A percentile compares a stretch with the other conserved stretches of the same genome.
phyloP scores from a whole-genome alignment of 208 protist species.

The Acanthamoeba lenticulata region DNA sequence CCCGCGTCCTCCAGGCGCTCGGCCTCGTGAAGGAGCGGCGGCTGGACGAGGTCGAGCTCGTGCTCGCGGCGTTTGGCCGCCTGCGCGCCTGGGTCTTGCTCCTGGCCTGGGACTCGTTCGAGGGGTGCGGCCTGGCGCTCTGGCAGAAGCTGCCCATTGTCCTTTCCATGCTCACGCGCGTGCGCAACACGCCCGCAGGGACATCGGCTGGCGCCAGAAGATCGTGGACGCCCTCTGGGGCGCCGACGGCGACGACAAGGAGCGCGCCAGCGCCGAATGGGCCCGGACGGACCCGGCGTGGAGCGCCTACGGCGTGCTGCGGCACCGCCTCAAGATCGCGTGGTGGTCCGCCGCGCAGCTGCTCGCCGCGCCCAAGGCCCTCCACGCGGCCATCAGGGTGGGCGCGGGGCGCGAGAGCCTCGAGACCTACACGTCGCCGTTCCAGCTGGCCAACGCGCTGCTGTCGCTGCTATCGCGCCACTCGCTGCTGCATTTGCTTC shows the following conservation, averaged over 20 bases:
- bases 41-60: neutral
- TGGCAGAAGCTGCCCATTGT: too few species aligned
- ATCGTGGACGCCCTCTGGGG: neutral
- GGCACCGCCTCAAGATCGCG: neutral
- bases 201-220: neutral
- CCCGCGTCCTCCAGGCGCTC: neutral
- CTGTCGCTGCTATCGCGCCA: neutral
- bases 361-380: neutral
- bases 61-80: neutral
- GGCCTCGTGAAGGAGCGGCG: neutral
- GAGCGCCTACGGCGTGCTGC: neutral
- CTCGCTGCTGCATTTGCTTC: neutral
- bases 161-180: neutral
- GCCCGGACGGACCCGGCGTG: neutral
- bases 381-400: neutral
- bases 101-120: neutral
- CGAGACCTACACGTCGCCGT: neutral
- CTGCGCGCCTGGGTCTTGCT: neutral
- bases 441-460: constrained; percentile 8
- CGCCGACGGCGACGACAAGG: neutral
- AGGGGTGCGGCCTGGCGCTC: neutral
- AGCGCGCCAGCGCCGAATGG: neutral
- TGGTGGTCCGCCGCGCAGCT: neutral
- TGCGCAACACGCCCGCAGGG: neutral
- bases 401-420: too few species aligned